Conservation (phyloP, 225 moss, liverwort and hornwort species). For the Asterella californica region DNA sequence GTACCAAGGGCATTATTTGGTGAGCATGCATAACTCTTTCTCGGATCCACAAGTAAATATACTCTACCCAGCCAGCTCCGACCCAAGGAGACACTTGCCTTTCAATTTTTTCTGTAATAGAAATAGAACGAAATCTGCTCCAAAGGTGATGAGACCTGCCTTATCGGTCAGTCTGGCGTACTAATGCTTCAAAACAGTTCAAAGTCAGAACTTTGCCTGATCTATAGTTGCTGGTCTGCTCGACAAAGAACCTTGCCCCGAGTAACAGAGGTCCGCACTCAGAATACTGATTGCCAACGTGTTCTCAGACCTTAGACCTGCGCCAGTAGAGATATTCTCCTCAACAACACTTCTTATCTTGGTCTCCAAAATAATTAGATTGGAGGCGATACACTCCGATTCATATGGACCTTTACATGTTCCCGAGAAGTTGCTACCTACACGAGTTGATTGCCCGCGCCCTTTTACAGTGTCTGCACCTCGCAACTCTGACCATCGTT, state of each 20-base stretch:
- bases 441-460: conserved; percentile 2
- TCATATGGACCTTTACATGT: not conserved
- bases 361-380: conserved; percentile 6
- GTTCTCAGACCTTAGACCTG: conserved; percentile 10
- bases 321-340: conserved; percentile 9
- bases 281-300: not conserved
- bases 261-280: not conserved
- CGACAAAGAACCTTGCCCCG: not conserved
- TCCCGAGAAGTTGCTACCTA: conserved; percentile 16
- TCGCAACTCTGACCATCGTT: conserved; percentile 24
- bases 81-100: conserved; percentile 7
- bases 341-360: conserved; percentile 11
- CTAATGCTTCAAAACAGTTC: conserved; percentile 6
- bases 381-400: conserved; percentile 7
- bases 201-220: not conserved
- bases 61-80: conserved; percentile 6
- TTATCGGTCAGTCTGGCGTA: not conserved
- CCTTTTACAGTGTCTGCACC: conserved; percentile 8
- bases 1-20: conserved; percentile 16
- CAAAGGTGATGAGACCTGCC: not conserved
- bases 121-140: not conserved
- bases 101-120: conserved; percentile 2
- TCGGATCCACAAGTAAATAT: conserved; percentile 7
- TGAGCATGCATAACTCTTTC: conserved; percentile 14
- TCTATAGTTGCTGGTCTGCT: conserved; percentile 1